phyloP scores from a whole-genome alignment of 2,329 filamentous ascomycete genomes.

The Thyridium curvatum region DNA sequence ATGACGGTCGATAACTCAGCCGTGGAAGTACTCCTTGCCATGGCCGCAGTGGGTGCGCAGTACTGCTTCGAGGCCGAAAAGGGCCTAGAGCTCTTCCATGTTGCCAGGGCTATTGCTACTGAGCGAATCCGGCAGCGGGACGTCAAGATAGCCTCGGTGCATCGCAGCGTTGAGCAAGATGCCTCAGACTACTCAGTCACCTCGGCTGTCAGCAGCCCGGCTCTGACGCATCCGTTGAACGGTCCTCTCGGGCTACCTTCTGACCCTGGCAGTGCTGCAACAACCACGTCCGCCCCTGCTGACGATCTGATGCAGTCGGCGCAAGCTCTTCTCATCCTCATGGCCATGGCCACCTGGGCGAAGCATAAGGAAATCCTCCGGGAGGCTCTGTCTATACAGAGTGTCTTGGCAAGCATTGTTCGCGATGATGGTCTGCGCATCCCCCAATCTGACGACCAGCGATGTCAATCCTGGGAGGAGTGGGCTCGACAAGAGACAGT shows the following conservation, averaged over 20 bases:
- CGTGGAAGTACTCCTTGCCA: constrained; percentile 38
- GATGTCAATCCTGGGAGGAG: constrained; percentile 32
- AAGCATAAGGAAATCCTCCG: constrained; percentile 49
- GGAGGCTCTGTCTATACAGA: constrained; percentile 50
- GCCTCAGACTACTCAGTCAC: constrained; percentile 3
- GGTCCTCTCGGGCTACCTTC: constrained; percentile 4
- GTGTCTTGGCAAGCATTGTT: constrained; percentile 47
- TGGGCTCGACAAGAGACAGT: constrained; percentile 47
- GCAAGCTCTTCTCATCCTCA: constrained; percentile 43
- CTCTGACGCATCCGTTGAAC: not conserved
- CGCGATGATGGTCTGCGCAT: constrained; percentile 41
- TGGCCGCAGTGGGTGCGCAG: constrained; percentile 41
- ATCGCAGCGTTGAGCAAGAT: constrained; percentile 5
- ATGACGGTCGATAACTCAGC: constrained; percentile 4
- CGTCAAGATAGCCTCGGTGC: constrained; percentile 25
- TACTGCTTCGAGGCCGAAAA: constrained; percentile 42
- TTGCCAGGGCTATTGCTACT: constrained; percentile 45
- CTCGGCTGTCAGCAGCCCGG: constrained; percentile 1
- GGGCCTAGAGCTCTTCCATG: constrained; percentile 50
- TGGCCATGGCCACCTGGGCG: constrained; percentile 54
- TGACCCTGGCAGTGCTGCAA: not conserved
- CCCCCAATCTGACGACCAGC: constrained; percentile 2
- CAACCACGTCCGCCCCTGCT: not conserved
- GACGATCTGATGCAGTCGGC: constrained; percentile 37
- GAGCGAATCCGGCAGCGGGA: constrained; percentile 44